Evolutionary conservation across 768 basidiomycete species (phyloP), one percentile per base, ranked within the genome.

Genomic region (Macrolepiota fuliginosa): DNA sequence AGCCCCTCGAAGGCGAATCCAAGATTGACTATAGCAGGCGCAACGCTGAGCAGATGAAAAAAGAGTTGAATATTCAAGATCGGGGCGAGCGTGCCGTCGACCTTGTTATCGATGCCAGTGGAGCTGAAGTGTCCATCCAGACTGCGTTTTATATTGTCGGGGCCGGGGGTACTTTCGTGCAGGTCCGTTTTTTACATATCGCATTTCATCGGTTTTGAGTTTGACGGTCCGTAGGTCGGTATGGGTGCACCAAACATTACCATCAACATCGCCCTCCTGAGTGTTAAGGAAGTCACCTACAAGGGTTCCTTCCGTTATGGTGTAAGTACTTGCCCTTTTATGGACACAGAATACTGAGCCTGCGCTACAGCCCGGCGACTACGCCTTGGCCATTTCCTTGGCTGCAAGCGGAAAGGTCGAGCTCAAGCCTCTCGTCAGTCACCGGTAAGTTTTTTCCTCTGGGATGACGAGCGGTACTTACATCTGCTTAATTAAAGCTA

Each of bases 251-350:
- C 91, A 6, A 84, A 95, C 62, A 81, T 94, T 57, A 82, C 79
- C 10, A 76, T 97, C 63, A 90, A 95, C 29, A 77, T 96, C 67
- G 82, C 83, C 54, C 75, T 81, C 51, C 74, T 94, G 37, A 82
- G 88, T 62, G 79, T 80, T 51, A 95, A 95, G 75, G 92, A 97
- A 74, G 74, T 97, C 19, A 83, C 77, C 59, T 79, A 94, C 73
- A 91, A 89, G 68, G 94, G 95, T 39, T 92, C 91, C n/a, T 97
- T 97, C 89, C 87, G 96, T 67, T 96, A 91, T 68, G 90, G 87
- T 15, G 86, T 91, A 72, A 61, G 83, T 77, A 11, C 0, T 62
- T 46, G 4, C 9, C 40, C 39, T 47, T 45, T 61, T 25, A 27
- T 36, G n/a, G n/a, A 32, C 54, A 56, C 15, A 35, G 46, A 39